Evolutionary conservation across 2,329 filamentous ascomycete species (phyloP), one percentile per base, ranked within the genome.

Genomic region (Calonectria multiphialidica): DNA sequence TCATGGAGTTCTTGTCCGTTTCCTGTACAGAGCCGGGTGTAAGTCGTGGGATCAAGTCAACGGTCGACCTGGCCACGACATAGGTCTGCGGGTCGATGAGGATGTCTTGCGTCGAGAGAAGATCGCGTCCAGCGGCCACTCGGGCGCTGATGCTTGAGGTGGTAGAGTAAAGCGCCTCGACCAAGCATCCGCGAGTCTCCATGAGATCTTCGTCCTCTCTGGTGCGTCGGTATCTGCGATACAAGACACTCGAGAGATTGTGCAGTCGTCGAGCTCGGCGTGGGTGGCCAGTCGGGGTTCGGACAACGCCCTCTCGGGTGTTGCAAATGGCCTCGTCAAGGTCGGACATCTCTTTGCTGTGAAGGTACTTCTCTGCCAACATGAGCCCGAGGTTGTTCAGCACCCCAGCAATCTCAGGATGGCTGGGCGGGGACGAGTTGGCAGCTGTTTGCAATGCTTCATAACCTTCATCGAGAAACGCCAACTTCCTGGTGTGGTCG

Each of bases 41-140:
- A 13, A 42, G 37, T 30, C 49, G 63, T n/a, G 63, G 63, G 16
- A 66, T 33, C n/a, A 66, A 35, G 35, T 55, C 47, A 15, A 66
- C 30, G 10, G 63, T 44, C 3, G 47, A n/a, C 16, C 55, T 55
- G 12, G 63, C 63, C 2, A 66, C 55, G 13, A 55, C 23, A 6
- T 42, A 66, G 5, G 63, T 50, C n/a, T 55, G 35, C 7, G 49
- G 47, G 16, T 50, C 49, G 12, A 30, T 25, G 5, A 66, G 63
- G 25, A 66, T 33, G 23, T 57, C 49, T 35, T 37, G 63, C 1
- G 47, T 53, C 3, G 23, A 30, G 10, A 66, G 63, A 35, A 66
- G 37, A 5, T 55, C 47, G 23, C 63, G 47, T 4, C 47, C 63
- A 5, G 47, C 63, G 23, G 53, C 53, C n/a, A 59, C 23, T 25